phyloP scores from a whole-genome alignment of 208 protist species.

The Wallacemonas sp. region DNA sequence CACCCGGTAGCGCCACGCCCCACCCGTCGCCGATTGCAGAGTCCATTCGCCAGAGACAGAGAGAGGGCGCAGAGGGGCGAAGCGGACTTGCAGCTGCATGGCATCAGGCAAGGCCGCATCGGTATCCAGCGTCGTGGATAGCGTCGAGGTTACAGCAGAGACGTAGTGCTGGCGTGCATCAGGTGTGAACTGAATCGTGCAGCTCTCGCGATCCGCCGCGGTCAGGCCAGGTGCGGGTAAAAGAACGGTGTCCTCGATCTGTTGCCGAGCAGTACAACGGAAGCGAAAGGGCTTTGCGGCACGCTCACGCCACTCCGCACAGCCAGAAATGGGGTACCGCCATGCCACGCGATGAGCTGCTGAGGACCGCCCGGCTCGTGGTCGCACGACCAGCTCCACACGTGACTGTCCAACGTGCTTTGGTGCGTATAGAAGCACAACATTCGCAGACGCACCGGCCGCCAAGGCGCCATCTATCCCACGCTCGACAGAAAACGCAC shows the following conservation, averaged over 20 bases:
- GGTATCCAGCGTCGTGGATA: constrained; percentile 35
- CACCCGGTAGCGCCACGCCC: constrained; percentile 79
- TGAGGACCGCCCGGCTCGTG: constrained; percentile 17
- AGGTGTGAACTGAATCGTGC: constrained; percentile 39
- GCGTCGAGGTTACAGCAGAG: constrained; percentile 29
- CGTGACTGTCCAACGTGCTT: constrained; percentile 57
- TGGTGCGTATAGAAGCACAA: constrained; percentile 71
- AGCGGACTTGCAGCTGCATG: constrained; percentile 56
- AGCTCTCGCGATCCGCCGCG: constrained; percentile 21
- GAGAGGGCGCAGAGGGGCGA: constrained; percentile 81
- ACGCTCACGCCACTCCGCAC: constrained; percentile 70
- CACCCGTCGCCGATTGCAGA: constrained; percentile 52
- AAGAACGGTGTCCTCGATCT: constrained; percentile 46
- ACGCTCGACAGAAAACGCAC: constrained; percentile 40
- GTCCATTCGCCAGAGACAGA: constrained; percentile 67
- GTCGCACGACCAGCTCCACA: constrained; percentile 58
- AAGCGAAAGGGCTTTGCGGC: constrained; percentile 42
- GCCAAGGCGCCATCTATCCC: constrained; percentile 24
- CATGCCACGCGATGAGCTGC: constrained; percentile 55
- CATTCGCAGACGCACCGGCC: constrained; percentile 36
- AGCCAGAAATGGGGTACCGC: constrained; percentile 77
- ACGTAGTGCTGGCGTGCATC: constrained; percentile 52
- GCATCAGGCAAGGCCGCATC: constrained; percentile 27
- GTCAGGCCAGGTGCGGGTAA: constrained; percentile 52
- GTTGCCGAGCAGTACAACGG: constrained; percentile 56